A percentile compares a stretch with the other conserved stretches of the same genome.
These are phyloP conservation scores for Talaromyces pinophilus DNA, from an alignment of 2,329 filamentous ascomycete genomes.

Conservation along the genomic window DNA sequence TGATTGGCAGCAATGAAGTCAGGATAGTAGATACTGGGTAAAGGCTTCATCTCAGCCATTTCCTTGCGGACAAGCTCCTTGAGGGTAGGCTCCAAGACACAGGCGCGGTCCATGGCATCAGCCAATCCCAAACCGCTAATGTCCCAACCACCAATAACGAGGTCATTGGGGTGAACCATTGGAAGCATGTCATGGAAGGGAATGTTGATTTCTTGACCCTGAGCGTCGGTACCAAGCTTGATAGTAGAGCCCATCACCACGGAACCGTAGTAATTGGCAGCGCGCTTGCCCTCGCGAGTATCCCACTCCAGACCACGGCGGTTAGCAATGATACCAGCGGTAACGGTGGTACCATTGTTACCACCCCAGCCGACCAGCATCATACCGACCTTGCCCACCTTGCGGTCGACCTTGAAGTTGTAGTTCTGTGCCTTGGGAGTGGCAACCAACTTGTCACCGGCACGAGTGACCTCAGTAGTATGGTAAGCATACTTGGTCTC, in stretches of 20 bases:
- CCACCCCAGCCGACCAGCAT: constrained; percentile 98
- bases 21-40: constrained; percentile 96
- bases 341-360: constrained; percentile 97
- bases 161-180: constrained; percentile 96
- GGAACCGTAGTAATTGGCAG: constrained; percentile 97
- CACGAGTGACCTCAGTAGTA: constrained; percentile 78
- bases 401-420: constrained; percentile 96
- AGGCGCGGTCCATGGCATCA: constrained; percentile 90
- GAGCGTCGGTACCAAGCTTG: constrained; percentile 90
- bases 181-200: constrained; percentile 92
- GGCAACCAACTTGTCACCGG: constrained; percentile 76
- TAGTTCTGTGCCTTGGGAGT: constrained; percentile 86
- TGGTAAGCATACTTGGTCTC: constrained; percentile 94
- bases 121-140: constrained; percentile 90
- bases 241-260: constrained; percentile 96
- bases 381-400: constrained; percentile 87
- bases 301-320: constrained; percentile 84
- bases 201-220: constrained; percentile 87
- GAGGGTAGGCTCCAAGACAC: constrained; percentile 91
- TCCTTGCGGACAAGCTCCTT: constrained; percentile 90
- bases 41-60: constrained; percentile 82
- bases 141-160: constrained; percentile 95
- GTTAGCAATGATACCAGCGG: constrained; percentile 95
- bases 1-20: constrained; percentile 99
- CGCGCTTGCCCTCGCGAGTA: constrained; percentile 81